Percentiles rank a stretch among this genome's conserved stretches.
Conservation (phyloP, 768 basidiomycete genomes). For the Calocera cornea region DNA sequence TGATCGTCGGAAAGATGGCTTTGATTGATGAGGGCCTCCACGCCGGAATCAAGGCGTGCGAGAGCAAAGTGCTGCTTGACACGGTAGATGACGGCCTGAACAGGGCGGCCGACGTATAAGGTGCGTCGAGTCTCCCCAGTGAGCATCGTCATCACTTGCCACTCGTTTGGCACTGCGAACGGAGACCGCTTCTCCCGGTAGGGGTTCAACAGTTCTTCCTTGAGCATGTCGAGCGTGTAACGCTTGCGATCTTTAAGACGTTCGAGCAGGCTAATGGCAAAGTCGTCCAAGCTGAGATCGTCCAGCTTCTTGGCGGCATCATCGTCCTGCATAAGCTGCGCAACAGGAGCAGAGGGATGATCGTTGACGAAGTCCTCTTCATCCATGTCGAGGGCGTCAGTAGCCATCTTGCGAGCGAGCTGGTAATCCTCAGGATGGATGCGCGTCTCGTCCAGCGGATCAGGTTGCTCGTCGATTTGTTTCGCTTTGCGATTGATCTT, state of each 20-base stretch:
- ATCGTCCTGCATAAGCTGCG: conserved; percentile 67
- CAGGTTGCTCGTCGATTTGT: conserved; percentile 55
- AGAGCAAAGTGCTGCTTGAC: conserved; percentile 37
- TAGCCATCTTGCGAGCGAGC: conserved; percentile 94
- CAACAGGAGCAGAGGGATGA: conserved; percentile 81
- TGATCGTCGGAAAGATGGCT: conserved; percentile 37
- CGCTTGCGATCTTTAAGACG: conserved; percentile 77
- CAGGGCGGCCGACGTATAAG: conserved; percentile 62
- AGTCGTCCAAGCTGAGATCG: conserved; percentile 90
- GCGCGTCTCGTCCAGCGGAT: conserved; percentile 88
- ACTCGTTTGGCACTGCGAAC: conserved; percentile 50
- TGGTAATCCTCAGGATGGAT: conserved; percentile 98
- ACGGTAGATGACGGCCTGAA: conserved; percentile 59
- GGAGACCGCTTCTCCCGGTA: conserved; percentile 58
- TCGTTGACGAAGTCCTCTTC: conserved; percentile 84
- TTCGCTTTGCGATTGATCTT: conserved; percentile 50
- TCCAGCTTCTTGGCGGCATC: conserved; percentile 69
- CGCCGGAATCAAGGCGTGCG: conserved; percentile 81
- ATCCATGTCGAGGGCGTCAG: conserved; percentile 91
- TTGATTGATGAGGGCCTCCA: conserved; percentile 64
- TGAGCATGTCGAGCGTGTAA: conserved; percentile 76
- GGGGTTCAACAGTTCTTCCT: conserved; percentile 66
- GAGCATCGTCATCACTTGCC: conserved; percentile 88
- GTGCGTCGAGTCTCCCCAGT: conserved; percentile 80
- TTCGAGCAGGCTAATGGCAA: conserved; percentile 80